Base-by-base conservation (phyloP, 331 rosid genomes). In the Acacia pycnantha region DNA sequence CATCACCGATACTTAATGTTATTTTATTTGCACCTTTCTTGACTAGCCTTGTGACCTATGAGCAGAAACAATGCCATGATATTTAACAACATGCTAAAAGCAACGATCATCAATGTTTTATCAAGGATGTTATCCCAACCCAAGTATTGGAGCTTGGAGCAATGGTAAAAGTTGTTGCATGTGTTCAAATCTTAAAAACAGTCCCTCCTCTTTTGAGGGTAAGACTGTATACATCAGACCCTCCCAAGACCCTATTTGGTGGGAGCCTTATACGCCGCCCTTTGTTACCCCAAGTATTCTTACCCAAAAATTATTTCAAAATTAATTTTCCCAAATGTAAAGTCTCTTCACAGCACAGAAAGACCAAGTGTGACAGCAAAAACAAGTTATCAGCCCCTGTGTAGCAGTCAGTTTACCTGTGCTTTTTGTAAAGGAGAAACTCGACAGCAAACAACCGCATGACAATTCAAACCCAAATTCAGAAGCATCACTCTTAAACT, bases 1-100 rank as follows among this genome's bases (percentile, higher is more conserved):
- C 98, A 85, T 95, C 98, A 85, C 98, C 99, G 82, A 95, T 93
- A 82, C 98, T 83, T 54, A 95, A 92, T 77, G 99, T 95, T 84
- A 95, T 93, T 84, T 88, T 95, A 48, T 14, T 48, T 73, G 97
- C 99, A 82, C 97, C 98, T 87, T 95, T 95, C 90, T 91, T 95
- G 66, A 95, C 98, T 92, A 95, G 54, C 89, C 96, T 95, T 11
- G 99, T 95, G 44, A 95, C 99, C 98, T 95, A 86, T 61, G 77
- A 77, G 74, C 68, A 84, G 76, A 48, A 53, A 56, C 46, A 80
- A 74, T 51, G 62, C 54, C 61, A 81, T 61, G 78, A 83, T 69
- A 10, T 73, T 64, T 80, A 22, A 73, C 70, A 50, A 73, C 40
- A 53, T 72, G 66, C 70, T 71, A 82, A 58, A 67, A 50, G 37